Base-by-base conservation (phyloP, 139 green algal species). In the Chlamydomonas incerta region DNA sequence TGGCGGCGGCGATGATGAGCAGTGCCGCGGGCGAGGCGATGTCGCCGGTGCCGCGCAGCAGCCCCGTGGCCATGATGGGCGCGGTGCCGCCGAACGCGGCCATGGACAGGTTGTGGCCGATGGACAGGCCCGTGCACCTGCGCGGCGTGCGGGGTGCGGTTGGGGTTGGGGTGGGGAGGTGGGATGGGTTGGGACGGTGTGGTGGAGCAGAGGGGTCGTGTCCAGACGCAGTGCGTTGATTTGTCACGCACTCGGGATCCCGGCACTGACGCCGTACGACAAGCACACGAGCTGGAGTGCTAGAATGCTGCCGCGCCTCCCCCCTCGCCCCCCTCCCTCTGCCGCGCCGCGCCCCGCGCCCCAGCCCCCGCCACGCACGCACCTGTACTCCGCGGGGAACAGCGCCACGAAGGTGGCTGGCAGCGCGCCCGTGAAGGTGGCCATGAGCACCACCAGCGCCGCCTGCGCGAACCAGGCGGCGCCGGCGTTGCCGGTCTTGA, bases 71-170 rank as follows among this genome's bases (percentile, higher is more conserved):
- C 52, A 89, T 81, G 10, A 91, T 80, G 37, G 88, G 88, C 14
- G 88, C 88, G 29, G 88, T 91, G 57, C 88, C 88, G 31, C 88
- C 88, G 17, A 89, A 88, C 0, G 62, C 75, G 1, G 88, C 77
- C 88, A 91, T 91, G 72, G 52, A 81, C 37, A 91, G 71, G 83
- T 91, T 91, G 83, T 91, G 88, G 24, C 88, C 88, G 55, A 91
- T 67, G 34, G 77, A 85, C 65, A 91, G 72, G 5, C 83, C 88
- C 34, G 83, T 82, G 67, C 84, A 84, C 41, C 69, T 85, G 74
- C 13, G 58, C 1, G n/a, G n/a, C n/a, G n/a, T n/a, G n/a, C 35
- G 29, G 62, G 29, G 34, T 33, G 33, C 9, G n/a, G n/a, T n/a
- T n/a, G 18, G n/a, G n/a, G 28, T 15, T 15, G 63, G 66, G 66